These are phyloP conservation scores for Umbilicus rupestris DNA, from an alignment of 164 flowering plant genomes.

Conservation along the genomic window DNA sequence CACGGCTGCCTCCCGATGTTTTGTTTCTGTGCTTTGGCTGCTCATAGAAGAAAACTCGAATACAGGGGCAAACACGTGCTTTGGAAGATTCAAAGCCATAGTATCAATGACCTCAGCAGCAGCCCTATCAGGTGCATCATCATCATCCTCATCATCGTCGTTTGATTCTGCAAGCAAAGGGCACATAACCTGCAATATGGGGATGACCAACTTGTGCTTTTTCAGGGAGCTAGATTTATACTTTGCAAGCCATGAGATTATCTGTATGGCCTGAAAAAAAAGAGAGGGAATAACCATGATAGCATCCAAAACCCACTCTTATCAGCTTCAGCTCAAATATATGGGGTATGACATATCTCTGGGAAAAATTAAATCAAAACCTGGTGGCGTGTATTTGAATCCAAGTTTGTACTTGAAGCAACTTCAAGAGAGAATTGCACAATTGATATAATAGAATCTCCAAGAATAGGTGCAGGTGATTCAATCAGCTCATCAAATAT, in stretches of 20 bases:
- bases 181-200: conserved; percentile 89
- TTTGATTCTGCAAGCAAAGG: conserved; percentile 81
- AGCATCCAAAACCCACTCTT: neutral
- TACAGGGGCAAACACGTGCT: conserved; percentile 74
- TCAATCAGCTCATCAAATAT: conserved; percentile 96
- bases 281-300: neutral
- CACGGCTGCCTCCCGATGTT: conserved; percentile 82
- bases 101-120: conserved; percentile 98
- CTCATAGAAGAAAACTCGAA: conserved; percentile 82
- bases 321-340: no score
- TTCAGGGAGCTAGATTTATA: conserved; percentile 77
- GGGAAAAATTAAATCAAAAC: conserved; percentile 20
- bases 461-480: conserved; percentile 96
- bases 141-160: conserved; percentile 67
- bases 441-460: conserved; percentile 82
- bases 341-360: no score
- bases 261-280: conserved; percentile 78
- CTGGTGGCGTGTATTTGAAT: conserved; percentile 86
- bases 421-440: conserved; percentile 98
- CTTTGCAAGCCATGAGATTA: conserved; percentile 94
- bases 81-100: conserved; percentile 74
- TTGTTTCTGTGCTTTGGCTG: conserved; percentile 59
- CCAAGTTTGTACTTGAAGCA: conserved; percentile 74
- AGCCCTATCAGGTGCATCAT: conserved; percentile 87
- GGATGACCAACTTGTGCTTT: conserved; percentile 72